Evolutionary conservation across 164 flowering plant genomes (phyloP).

Genomic region (Aristolochia fimbriata): DNA sequence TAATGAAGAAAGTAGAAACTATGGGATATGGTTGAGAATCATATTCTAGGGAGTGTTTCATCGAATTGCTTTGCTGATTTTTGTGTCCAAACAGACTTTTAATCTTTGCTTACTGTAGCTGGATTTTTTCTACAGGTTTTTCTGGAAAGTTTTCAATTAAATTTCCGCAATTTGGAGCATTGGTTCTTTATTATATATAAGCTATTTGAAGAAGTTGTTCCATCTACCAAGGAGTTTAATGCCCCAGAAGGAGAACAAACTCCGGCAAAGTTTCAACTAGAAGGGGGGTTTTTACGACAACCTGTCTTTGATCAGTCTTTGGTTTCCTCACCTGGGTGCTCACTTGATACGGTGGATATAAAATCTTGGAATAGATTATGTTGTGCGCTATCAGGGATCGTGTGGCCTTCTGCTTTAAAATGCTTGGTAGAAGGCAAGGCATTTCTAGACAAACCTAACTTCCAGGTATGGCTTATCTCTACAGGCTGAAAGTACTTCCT

Average conservation of each 20-base stretch:
- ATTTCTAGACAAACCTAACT: slow-evolving; percentile 38
- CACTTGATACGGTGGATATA: slow-evolving; percentile 18
- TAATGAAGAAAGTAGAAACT: no score
- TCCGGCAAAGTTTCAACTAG: slow-evolving; percentile 29
- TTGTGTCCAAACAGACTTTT: background rate
- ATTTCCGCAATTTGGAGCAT: slow-evolving; percentile 64
- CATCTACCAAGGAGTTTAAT: slow-evolving; percentile 11
- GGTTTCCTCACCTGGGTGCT: slow-evolving; percentile 4
- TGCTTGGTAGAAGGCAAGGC: slow-evolving; percentile 72
- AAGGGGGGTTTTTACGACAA: slow-evolving; percentile 81
- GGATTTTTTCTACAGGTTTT: slow-evolving; percentile 44
- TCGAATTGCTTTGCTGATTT: no score
- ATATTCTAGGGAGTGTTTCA: no score
- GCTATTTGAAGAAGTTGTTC: slow-evolving; percentile 54
- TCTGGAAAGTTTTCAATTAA: slow-evolving; percentile 43
- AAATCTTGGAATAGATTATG: slow-evolving; percentile 36
- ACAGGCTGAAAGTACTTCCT: background rate
- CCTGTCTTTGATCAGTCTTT: slow-evolving; percentile 32
- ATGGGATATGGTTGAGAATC: no score
- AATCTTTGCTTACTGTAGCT: background rate
- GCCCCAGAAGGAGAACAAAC: slow-evolving; percentile 18
- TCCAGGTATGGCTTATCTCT: slow-evolving; percentile 47
- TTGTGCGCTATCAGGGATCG: slow-evolving; percentile 34
- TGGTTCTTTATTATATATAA: slow-evolving; percentile 69
- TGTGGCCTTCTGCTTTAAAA: slow-evolving; percentile 58